A percentile compares a stretch with the other conserved stretches of the same genome.
phyloP scores from a whole-genome alignment of 805 yeast species.

The Brettanomyces custersianus region DNA sequence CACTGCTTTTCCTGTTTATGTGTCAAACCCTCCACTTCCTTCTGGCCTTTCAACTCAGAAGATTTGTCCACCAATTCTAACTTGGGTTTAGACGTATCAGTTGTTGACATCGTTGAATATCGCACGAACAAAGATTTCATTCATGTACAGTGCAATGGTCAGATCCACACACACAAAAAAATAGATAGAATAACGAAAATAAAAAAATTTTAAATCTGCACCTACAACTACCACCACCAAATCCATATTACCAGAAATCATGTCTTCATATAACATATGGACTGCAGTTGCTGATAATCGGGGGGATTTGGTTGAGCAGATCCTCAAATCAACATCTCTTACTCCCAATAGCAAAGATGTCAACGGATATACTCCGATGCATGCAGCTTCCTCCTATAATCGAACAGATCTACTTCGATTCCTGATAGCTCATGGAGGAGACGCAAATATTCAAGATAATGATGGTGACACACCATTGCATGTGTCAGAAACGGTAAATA shows the following conservation, averaged over 20 bases:
- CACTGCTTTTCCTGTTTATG: constrained; percentile 35
- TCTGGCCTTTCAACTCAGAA: background rate
- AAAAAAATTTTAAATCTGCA: too few relatives aligned
- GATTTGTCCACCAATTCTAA: too few relatives aligned
- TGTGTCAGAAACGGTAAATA: constrained; percentile 64
- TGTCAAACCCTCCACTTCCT: background rate
- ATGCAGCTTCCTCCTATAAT: constrained; percentile 95
- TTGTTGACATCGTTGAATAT: too few relatives aligned
- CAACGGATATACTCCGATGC: constrained; percentile 94
- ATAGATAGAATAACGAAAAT: too few relatives aligned
- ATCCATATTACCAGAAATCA: too few relatives aligned
- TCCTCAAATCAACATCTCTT: constrained; percentile 40
- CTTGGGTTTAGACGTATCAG: too few relatives aligned
- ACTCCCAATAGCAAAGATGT: constrained; percentile 75
- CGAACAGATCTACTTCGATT: constrained; percentile 58
- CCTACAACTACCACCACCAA: too few relatives aligned
- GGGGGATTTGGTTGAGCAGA: constrained; percentile 44
- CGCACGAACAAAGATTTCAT: too few relatives aligned
- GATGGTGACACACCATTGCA: constrained; percentile 97
- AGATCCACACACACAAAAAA: too few relatives aligned
- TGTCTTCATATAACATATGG: constrained; percentile 73
- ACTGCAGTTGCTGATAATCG: constrained; percentile 88
- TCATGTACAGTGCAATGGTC: too few relatives aligned
- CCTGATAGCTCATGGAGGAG: constrained; percentile 56
- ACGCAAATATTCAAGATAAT: constrained; percentile 69